phyloP scores from a whole-genome alignment of 2,329 filamentous ascomycete species.

The Talaromyces amestolkiae region DNA sequence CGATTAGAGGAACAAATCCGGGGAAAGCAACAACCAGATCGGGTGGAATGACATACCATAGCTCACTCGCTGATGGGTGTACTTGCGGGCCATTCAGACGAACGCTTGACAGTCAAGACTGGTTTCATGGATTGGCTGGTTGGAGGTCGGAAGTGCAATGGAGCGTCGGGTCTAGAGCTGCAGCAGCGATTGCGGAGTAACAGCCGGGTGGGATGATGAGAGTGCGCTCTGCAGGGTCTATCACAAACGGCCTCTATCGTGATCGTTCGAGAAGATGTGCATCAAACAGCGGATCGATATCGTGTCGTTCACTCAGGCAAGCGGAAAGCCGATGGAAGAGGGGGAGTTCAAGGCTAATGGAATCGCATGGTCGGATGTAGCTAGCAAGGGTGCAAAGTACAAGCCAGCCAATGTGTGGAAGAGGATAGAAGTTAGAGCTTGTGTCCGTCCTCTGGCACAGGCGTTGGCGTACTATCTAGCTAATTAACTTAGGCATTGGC shows the following conservation, averaged over 20 bases:
- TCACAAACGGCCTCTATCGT: background rate
- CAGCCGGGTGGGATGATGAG: constrained; percentile 6
- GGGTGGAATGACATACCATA: constrained; percentile 56
- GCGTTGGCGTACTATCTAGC: too few relatives aligned
- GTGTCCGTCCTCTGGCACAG: background rate
- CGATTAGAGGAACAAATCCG: background rate
- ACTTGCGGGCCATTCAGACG: constrained; percentile 63
- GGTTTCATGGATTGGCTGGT: constrained; percentile 7
- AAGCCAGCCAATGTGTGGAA: background rate
- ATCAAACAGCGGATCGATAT: background rate
- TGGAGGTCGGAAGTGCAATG: background rate
- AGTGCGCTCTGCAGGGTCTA: constrained; percentile 1
- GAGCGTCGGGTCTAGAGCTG: constrained; percentile 16
- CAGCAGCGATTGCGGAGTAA: constrained; percentile 17
- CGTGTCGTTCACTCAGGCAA: background rate
- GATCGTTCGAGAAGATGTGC: background rate
- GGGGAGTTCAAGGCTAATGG: background rate
- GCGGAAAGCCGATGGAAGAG: background rate
- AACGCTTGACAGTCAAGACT: background rate
- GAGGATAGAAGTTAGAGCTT: background rate
- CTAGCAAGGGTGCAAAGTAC: background rate
- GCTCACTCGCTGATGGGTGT: constrained; percentile 65
- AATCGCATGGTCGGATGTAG: background rate
- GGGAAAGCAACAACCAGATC: background rate
- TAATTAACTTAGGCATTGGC: background rate